phyloP scores from a whole-genome alignment of 345 rosid species.

The Ceriops decandra region DNA sequence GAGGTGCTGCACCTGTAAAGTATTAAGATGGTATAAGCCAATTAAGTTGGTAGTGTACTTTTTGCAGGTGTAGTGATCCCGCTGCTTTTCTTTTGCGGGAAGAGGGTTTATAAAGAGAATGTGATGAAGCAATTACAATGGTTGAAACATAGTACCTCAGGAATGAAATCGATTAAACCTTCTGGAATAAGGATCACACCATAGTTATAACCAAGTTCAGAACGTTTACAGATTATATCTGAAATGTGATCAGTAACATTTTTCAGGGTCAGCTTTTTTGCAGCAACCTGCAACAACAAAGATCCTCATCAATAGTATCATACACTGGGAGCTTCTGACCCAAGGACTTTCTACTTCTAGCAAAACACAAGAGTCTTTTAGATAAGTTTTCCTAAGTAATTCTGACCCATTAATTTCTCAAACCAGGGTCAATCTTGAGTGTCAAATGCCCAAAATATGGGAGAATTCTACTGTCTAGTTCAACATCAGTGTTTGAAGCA shows the following conservation, averaged over 20 bases:
- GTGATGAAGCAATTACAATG: not conserved
- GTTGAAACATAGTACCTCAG: constrained; percentile 53
- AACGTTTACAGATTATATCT: constrained; percentile 72
- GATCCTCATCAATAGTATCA: not conserved
- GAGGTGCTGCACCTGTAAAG: constrained; percentile 76
- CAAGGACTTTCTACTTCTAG: too few relatives aligned
- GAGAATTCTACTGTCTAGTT: not conserved
- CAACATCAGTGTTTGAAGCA: not conserved
- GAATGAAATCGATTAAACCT: constrained; percentile 98
- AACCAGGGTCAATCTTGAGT: not conserved
- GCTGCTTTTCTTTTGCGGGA: not conserved
- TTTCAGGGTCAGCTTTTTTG: constrained; percentile 73
- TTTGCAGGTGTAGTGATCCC: not conserved
- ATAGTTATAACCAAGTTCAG: constrained; percentile 67
- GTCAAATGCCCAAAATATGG: not conserved
- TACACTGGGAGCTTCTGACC: not conserved
- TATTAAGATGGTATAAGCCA: constrained; percentile 2
- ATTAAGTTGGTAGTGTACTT: not conserved
- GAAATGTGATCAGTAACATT: constrained; percentile 85
- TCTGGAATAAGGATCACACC: constrained; percentile 96
- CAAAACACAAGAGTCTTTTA: too few relatives aligned
- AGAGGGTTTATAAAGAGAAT: not conserved
- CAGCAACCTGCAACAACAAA: constrained; percentile 56
- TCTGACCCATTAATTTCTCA: not conserved
- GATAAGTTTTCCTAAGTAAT: not conserved